Conservation (phyloP, 1,284 basidiomycete species). For the Malassezia sympodialis region DNA sequence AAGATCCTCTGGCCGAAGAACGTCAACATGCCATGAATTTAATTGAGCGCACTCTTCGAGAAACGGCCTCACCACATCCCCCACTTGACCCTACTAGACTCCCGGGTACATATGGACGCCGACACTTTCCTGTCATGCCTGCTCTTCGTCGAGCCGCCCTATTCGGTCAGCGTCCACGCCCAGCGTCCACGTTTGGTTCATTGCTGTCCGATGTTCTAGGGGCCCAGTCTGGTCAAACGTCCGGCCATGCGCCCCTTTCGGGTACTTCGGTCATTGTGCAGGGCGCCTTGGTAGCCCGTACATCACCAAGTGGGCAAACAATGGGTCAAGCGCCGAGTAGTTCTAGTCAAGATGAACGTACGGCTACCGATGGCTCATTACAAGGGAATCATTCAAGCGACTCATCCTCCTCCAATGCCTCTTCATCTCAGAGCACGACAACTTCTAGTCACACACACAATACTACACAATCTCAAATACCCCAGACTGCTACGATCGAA, state of each 20-base stretch:
- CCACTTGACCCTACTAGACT: conserved; percentile 1
- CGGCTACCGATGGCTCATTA: neutral
- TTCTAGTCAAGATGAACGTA: neutral
- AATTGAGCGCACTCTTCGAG: conserved; percentile 6
- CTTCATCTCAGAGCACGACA: neutral
- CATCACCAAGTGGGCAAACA: conserved; percentile 3
- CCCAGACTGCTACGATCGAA: conserved; percentile 36
- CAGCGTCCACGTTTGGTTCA: conserved; percentile 8
- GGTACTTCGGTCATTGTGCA: conserved; percentile 45
- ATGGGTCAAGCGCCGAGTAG: neutral
- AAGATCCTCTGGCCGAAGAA: neutral
- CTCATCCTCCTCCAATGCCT: neutral
- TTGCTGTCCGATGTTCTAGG: conserved; percentile 14
- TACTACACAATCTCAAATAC: conserved; percentile 7
- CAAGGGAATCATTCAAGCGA: neutral
- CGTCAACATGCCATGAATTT: neutral
- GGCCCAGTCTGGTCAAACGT: neutral
- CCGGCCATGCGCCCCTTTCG: neutral
- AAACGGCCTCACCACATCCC: neutral
- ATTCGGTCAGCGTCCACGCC: neutral
- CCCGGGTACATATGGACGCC: neutral
- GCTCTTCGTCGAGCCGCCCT: neutral
- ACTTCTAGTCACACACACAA: neutral
- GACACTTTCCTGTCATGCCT: neutral
- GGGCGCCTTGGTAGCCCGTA: conserved; percentile 36